Evolutionary conservation across 257 asterid genomes (phyloP).

Genomic region (Ligustrum vulgare): DNA sequence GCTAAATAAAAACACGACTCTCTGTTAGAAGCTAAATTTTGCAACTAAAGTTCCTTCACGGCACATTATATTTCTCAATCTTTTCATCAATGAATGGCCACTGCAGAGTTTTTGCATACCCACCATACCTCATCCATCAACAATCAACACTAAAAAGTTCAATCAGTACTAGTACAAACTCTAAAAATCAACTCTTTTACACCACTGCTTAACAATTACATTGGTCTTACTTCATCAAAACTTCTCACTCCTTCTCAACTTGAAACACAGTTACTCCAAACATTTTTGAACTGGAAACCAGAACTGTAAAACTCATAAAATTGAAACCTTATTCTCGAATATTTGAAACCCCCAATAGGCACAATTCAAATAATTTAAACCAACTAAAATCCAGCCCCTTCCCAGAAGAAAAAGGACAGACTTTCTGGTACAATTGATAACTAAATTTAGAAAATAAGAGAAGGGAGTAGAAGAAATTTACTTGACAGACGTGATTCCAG

Average conservation of each 20-base stretch:
- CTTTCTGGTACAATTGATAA: no score
- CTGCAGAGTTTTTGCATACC: background rate
- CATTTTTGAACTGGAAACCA: background rate
- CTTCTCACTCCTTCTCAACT: background rate
- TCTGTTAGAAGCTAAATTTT: background rate
- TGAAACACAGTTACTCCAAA: background rate
- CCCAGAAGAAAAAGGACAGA: no score
- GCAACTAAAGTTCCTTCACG: background rate
- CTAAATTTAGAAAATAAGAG: background rate
- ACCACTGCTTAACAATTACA: background rate
- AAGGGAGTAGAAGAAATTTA: conserved; percentile 20
- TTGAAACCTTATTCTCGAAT: background rate
- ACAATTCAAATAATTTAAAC: no score
- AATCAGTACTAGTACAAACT: background rate
- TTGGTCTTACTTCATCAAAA: background rate
- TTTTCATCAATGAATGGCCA: background rate
- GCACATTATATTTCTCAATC: background rate
- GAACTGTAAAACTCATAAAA: background rate
- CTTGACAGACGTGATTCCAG: conserved; percentile 84
- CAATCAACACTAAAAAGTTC: background rate
- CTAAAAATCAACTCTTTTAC: background rate
- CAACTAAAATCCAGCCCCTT: no score
- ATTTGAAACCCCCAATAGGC: background rate
- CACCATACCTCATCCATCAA: background rate
- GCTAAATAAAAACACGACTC: background rate